These are phyloP conservation scores for Phytophthora pistaciae DNA, from an alignment of 352 stramenopile genomes.

Conservation along the genomic window DNA sequence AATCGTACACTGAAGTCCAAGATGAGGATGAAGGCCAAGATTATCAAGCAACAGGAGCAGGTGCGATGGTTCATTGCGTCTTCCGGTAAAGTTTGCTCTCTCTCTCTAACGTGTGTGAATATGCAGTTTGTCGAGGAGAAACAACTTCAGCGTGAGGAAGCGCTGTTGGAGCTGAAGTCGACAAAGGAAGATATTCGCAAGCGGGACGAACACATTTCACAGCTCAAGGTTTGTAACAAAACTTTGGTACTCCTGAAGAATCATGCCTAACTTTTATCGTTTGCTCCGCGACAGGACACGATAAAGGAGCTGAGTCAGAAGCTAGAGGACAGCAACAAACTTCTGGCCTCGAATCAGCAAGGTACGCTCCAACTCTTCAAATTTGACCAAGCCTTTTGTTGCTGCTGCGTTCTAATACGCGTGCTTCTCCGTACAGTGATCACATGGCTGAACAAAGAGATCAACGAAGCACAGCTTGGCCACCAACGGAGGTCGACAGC, in stretches of 20 bases:
- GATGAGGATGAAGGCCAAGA: constrained; percentile 89
- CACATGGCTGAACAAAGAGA: constrained; percentile 93
- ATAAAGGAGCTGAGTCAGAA: constrained; percentile 85
- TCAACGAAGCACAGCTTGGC: constrained; percentile 88
- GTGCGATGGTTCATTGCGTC: constrained; percentile 22
- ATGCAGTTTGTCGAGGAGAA: constrained; percentile 81
- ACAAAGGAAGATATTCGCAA: constrained; percentile 76
- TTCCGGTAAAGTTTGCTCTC: neutral
- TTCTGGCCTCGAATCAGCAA: constrained; percentile 91
- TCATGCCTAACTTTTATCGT: neutral
- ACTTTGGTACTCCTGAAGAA: neutral
- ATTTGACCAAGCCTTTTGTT: neutral
- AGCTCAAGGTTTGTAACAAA: constrained; percentile 55
- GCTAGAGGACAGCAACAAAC: constrained; percentile 89
- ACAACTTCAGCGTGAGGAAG: constrained; percentile 75
- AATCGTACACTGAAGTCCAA: constrained; percentile 81
- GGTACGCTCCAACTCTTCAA: constrained; percentile 40
- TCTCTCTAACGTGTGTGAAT: neutral
- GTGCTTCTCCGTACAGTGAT: constrained; percentile 64
- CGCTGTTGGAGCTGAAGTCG: constrained; percentile 66
- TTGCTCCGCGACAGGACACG: constrained; percentile 43
- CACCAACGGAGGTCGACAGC: constrained; percentile 68
- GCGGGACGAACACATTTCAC: constrained; percentile 69
- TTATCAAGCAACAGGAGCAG: constrained; percentile 92
- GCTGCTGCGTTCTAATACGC: neutral